phyloP scores from a whole-genome alignment of 768 basidiomycete genomes.

The Cyclocybe aegerita region DNA sequence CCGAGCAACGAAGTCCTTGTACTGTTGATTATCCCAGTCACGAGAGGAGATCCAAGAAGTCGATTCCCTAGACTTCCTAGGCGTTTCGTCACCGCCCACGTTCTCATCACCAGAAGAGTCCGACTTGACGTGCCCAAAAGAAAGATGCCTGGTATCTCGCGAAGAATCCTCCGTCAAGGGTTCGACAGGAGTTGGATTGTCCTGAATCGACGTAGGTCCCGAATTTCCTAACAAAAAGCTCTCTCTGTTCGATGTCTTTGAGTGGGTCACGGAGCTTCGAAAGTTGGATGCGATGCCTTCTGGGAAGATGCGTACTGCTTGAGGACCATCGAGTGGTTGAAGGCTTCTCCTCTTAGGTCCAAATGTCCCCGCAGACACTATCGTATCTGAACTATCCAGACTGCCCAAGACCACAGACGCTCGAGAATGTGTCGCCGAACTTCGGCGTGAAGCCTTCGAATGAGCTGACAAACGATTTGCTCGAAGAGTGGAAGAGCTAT shows the following conservation, averaged over 20 bases:
- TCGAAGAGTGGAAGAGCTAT: background rate
- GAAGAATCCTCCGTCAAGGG: too few relatives aligned
- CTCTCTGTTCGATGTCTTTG: too few relatives aligned
- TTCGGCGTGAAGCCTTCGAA: background rate
- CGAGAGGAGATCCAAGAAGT: conserved; percentile 21
- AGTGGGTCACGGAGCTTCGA: background rate
- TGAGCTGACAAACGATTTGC: background rate
- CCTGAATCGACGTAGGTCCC: too few relatives aligned
- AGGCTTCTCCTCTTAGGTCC: conserved; percentile 9
- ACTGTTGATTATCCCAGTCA: conserved; percentile 18
- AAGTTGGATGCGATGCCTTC: background rate
- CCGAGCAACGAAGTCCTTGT: conserved; percentile 15
- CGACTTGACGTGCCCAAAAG: background rate
- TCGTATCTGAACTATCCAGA: conserved; percentile 15
- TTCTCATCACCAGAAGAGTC: background rate
- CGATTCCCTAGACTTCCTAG: conserved; percentile 14
- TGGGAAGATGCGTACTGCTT: background rate
- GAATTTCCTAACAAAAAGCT: too few relatives aligned
- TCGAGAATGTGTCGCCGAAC: background rate
- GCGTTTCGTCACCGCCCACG: conserved; percentile 1
- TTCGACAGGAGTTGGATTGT: too few relatives aligned
- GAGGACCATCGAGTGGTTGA: background rate
- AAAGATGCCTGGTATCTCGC: too few relatives aligned
- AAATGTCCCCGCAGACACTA: conserved; percentile 20
- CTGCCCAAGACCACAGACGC: conserved; percentile 2